phyloP scores from a whole-genome alignment of 129 eudicot genomes.

The Silybum marianum region DNA sequence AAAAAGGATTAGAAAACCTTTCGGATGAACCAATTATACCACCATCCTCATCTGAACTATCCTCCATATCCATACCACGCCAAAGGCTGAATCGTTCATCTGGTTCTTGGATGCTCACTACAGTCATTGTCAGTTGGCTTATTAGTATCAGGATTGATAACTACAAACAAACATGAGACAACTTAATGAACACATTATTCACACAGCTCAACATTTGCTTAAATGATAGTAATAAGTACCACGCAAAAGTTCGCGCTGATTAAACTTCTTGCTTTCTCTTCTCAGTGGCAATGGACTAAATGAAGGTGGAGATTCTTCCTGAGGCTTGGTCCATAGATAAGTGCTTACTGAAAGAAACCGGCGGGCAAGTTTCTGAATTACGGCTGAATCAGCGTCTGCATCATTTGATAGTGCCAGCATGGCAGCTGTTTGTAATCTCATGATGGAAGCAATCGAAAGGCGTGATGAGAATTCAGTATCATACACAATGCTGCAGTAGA shows the following conservation, averaged over 20 bases:
- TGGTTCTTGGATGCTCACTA: conserved; percentile 38
- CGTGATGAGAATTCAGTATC: conserved; percentile 74
- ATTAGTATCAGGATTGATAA: not conserved
- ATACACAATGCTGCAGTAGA: conserved; percentile 52
- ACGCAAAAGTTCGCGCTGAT: conserved; percentile 4
- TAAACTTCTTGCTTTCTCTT: conserved; percentile 12
- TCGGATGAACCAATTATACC: conserved; percentile 23
- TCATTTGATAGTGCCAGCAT: conserved; percentile 58
- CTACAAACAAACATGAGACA: not conserved
- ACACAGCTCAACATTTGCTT: not conserved
- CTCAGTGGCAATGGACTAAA: conserved; percentile 18
- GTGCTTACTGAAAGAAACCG: conserved; percentile 41
- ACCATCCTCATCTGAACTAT: conserved; percentile 29
- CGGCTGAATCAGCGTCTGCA: conserved; percentile 42
- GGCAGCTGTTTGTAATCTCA: conserved; percentile 73
- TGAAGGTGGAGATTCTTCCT: conserved; percentile 29
- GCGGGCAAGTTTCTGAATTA: conserved; percentile 48
- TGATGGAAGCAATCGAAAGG: conserved; percentile 65
- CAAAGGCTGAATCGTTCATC: conserved; percentile 34
- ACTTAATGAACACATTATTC: not conserved
- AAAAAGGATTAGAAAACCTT: conserved; percentile 28
- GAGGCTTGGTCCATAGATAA: conserved; percentile 30
- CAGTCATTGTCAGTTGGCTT: conserved; percentile 18
- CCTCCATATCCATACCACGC: conserved; percentile 29
- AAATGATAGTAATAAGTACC: conserved; percentile 18